phyloP scores from a whole-genome alignment of 345 rosid species.

The Raphanus sativus region DNA sequence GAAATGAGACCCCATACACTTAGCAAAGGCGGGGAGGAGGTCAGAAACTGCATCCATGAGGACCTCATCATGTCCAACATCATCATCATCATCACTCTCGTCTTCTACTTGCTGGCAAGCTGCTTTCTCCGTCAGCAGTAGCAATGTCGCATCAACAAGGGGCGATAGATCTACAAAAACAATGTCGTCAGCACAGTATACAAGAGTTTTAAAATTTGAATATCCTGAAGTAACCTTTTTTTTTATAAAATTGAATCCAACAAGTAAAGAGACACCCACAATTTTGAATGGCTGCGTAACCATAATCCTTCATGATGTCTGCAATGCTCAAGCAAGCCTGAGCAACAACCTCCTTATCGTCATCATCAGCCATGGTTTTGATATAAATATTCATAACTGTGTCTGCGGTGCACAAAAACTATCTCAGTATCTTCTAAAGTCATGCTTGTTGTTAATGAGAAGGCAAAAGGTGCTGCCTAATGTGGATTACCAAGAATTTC shows the following conservation, averaged over 20 bases:
- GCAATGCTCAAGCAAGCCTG: slow-evolving; percentile 87
- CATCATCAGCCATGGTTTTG: slow-evolving; percentile 87
- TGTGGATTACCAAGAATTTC: slow-evolving; percentile 68
- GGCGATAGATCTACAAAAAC: slow-evolving; percentile 63
- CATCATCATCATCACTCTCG: slow-evolving; percentile 82
- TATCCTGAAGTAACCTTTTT: not conserved
- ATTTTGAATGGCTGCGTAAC: slow-evolving; percentile 72
- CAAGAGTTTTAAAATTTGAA: not conserved
- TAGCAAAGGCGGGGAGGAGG: slow-evolving; percentile 96
- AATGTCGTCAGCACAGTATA: slow-evolving; percentile 25
- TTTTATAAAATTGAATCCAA: slow-evolving; percentile 14
- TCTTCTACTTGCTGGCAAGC: slow-evolving; percentile 78
- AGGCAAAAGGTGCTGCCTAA: not conserved
- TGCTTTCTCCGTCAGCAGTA: slow-evolving; percentile 79
- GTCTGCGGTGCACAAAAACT: slow-evolving; percentile 49
- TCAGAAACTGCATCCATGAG: slow-evolving; percentile 99
- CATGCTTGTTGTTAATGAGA: slow-evolving; percentile 3
- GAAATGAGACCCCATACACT: slow-evolving; percentile 91
- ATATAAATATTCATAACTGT: slow-evolving; percentile 72
- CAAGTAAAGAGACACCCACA: slow-evolving; percentile 55
- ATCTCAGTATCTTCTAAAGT: slow-evolving; percentile 18
- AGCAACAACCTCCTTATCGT: slow-evolving; percentile 97
- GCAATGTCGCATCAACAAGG: slow-evolving; percentile 75
- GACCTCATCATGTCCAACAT: slow-evolving; percentile 81
- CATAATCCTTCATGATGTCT: slow-evolving; percentile 84